Evolutionary conservation across 1,284 basidiomycete species (phyloP).

Genomic region (Ganoderma boninense): DNA sequence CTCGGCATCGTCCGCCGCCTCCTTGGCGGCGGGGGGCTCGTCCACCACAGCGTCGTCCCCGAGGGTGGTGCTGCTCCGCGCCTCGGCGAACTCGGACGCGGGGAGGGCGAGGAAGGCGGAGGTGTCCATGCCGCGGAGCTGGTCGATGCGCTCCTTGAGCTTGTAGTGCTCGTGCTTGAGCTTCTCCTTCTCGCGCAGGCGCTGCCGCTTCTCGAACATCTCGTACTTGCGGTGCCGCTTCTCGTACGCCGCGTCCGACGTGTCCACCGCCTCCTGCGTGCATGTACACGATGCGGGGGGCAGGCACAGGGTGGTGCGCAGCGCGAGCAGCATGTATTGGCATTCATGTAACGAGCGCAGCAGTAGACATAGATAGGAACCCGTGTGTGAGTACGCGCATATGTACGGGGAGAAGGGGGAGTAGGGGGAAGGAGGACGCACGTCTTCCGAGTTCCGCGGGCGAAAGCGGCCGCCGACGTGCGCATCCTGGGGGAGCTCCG

Average conservation of each 20-base stretch:
- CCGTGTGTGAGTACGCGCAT: conserved; percentile 30
- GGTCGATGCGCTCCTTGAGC: conserved; percentile 87
- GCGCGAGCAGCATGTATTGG: conserved; percentile 19
- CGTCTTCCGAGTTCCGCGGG: conserved; percentile 72
- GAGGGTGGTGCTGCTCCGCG: conserved; percentile 19
- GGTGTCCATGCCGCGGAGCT: conserved; percentile 78
- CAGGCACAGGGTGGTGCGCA: background rate
- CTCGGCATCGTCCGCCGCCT: conserved; percentile 9
- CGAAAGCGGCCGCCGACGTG: conserved; percentile 72
- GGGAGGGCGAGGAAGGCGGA: conserved; percentile 72
- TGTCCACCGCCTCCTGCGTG: conserved; percentile 68
- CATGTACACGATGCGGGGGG: background rate
- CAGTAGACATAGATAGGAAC: background rate
- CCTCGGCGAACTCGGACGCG: conserved; percentile 54
- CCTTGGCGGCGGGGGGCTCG: conserved; percentile 40
- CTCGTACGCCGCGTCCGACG: conserved; percentile 86
- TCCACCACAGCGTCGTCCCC: conserved; percentile 17
- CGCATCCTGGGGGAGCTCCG: conserved; percentile 62
- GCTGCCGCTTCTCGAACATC: conserved; percentile 84
- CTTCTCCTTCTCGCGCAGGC: conserved; percentile 89
- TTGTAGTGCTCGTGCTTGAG: conserved; percentile 92
- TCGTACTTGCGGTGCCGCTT: conserved; percentile 89
- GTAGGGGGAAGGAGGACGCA: conserved; percentile 48
- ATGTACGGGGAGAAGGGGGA: conserved; percentile 21
- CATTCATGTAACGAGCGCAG: background rate